Percentiles rank a stretch among this genome's conserved stretches.
Conservation (phyloP, 208 protist genomes). For the Zelonia costaricensis region DNA sequence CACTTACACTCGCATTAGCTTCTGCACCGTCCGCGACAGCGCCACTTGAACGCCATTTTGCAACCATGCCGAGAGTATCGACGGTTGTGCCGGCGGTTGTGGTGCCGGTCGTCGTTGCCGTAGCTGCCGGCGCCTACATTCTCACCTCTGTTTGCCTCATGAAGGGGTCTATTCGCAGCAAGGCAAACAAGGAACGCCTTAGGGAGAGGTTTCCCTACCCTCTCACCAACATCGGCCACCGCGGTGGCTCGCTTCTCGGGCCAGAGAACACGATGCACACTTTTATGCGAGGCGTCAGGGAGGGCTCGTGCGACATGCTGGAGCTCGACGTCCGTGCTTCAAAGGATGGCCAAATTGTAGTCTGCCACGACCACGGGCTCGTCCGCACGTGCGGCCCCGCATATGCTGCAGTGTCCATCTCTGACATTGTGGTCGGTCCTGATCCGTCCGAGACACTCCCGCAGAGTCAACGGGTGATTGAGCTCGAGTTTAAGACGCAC, state of each 20-base stretch:
- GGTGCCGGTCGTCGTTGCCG: too few relatives aligned
- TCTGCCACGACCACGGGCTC: conserved; percentile 63
- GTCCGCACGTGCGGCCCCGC: conserved; percentile 41
- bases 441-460: conserved; percentile 54
- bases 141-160: conserved; percentile 17
- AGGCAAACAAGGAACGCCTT: conserved; percentile 24
- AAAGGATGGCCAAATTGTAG: conserved; percentile 69
- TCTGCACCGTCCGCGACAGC: too few relatives aligned
- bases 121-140: conserved; percentile 23
- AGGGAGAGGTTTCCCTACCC: conserved; percentile 67
- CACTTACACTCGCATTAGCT: too few relatives aligned
- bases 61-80: too few relatives aligned
- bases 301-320: conserved; percentile 59
- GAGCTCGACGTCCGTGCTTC: conserved; percentile 76
- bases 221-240: conserved; percentile 65
- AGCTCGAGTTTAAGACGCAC: conserved; percentile 56
- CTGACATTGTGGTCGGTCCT: conserved; percentile 48
- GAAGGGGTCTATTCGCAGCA: conserved; percentile 18
- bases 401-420: conserved; percentile 31
- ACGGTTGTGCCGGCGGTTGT: too few relatives aligned
- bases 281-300: conserved; percentile 47
- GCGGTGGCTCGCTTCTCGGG: conserved; percentile 67
- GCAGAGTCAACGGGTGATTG: conserved; percentile 48
- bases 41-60: too few relatives aligned
- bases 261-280: conserved; percentile 86